Evolutionary conservation across 2,329 filamentous ascomycete species (phyloP).

Genomic region (Stachybotrys echinatus): DNA sequence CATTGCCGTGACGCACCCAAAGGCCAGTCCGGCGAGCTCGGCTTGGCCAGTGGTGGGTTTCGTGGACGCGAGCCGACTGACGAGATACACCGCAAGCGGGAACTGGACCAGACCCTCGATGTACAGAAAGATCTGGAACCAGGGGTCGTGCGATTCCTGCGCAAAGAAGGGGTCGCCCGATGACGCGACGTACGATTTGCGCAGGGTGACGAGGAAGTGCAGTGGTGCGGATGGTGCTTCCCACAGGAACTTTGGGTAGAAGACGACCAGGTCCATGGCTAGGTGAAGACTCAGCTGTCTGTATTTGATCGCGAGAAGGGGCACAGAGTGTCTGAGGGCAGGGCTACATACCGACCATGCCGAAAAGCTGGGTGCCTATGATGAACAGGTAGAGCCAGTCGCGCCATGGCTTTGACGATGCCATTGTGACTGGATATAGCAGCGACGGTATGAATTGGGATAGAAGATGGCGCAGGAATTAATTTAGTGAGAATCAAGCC

Average conservation of each 20-base stretch:
- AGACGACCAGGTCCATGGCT: constrained; percentile 50
- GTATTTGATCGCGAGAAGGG: neutral
- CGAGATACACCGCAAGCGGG: constrained; percentile 43
- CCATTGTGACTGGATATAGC: constrained; percentile 12
- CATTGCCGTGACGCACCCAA: constrained; percentile 45
- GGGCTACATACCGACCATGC: constrained; percentile 28
- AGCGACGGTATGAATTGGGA: no score
- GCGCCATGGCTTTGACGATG: constrained; percentile 17
- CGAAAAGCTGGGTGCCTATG: constrained; percentile 24
- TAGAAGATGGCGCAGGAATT: no score
- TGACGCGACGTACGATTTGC: constrained; percentile 38
- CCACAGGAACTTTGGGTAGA: constrained; percentile 46
- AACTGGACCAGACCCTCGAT: constrained; percentile 46
- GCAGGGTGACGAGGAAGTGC: constrained; percentile 39
- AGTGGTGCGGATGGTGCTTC: constrained; percentile 35
- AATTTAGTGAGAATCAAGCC: no score
- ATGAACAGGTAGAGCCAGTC: constrained; percentile 30
- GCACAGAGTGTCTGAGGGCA: neutral
- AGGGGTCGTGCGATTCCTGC: constrained; percentile 32
- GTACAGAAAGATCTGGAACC: constrained; percentile 46
- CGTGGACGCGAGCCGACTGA: constrained; percentile 29
- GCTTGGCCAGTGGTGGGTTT: constrained; percentile 28
- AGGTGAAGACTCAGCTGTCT: constrained; percentile 4
- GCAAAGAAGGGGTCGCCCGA: constrained; percentile 51
- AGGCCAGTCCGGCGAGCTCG: constrained; percentile 48